These are phyloP conservation scores for Phaeosphaeria sp. DNA, from an alignment of 2,329 filamentous ascomycete genomes.

Conservation along the genomic window DNA sequence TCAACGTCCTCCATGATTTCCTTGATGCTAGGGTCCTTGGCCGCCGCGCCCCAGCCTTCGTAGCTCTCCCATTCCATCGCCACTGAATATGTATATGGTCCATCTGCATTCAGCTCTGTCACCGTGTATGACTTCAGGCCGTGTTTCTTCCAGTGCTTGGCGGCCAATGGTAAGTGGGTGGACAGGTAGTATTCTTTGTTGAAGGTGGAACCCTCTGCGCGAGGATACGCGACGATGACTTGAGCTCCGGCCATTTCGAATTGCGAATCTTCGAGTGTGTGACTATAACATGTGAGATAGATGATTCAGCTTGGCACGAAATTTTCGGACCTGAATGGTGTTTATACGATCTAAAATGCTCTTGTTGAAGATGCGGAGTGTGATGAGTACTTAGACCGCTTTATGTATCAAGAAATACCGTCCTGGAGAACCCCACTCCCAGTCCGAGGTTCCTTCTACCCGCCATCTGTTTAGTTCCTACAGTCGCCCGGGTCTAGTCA, in stretches of 20 bases:
- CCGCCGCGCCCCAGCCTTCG: conserved; percentile 30
- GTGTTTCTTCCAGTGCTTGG: conserved; percentile 46
- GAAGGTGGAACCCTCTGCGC: conserved; percentile 51
- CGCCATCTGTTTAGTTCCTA: too few species aligned
- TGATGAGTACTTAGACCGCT: too few species aligned
- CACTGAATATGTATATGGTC: conserved; percentile 26
- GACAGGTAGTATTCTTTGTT: conserved; percentile 59
- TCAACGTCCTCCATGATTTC: conserved; percentile 47
- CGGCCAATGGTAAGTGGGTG: conserved; percentile 56
- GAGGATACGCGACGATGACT: conserved; percentile 51
- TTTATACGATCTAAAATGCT: too few species aligned
- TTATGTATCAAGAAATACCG: too few species aligned
- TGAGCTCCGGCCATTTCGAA: conserved; percentile 24
- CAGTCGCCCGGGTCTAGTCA: too few species aligned
- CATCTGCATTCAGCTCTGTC: conserved; percentile 24
- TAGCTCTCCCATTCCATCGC: conserved; percentile 33
- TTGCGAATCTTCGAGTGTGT: background rate
- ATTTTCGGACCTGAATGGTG: background rate
- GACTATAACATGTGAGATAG: background rate
- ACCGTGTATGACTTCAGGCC: conserved; percentile 48
- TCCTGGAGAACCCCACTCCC: too few species aligned
- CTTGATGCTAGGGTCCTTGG: conserved; percentile 24
- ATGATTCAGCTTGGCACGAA: background rate
- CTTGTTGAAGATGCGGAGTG: too few species aligned
- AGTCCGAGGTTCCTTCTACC: too few species aligned